Evolutionary conservation across 1,139 yeast genomes (phyloP), one percentile per base, ranked within the genome.

Genomic region (Suhomyces chickasaworum): DNA sequence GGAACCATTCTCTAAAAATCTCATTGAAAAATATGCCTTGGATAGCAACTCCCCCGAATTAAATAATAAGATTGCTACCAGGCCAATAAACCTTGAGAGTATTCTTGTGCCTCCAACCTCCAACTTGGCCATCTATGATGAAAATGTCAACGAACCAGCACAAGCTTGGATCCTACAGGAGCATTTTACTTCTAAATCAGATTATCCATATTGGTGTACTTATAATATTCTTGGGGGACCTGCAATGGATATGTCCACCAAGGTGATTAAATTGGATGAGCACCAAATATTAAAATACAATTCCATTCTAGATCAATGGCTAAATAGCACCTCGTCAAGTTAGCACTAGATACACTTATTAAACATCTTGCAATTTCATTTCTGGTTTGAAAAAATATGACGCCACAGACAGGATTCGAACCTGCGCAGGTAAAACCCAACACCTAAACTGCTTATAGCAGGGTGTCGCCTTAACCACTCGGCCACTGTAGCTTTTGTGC

Each of bases 401-500:
- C 80, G 80, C 73, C 76, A 77, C 80, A 75, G 81, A 77, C 81
- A 77, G 80, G 81, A 77, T 77, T 77, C 81, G 81, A 77, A 77
- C 81, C 81, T 77, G 80, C 81, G 81, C 71, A 77, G 79, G 81
- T 66, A 75, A 68, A 75, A 70, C 79, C 78, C 78, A 75, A 73
- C 50, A 53, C 60, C 51, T 60, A 50, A 43, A 54, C 56, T 22
- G 60, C 61, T 37, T 46, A 47, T 54, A 52, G 58, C 58, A 54
- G 58, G 58, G 58, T 41, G 56, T 53, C 58, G 57, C 58, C 58
- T 53, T 55, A 55, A 55, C 58, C 58, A 52, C 57, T 55, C 57
- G 58, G 58, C 58, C 58, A 55, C 58, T 49, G 57, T 38, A 43
- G 52, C 56, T 34, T 30, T 22, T 39, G 34, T 37, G 33, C 32